phyloP scores from a whole-genome alignment of 2,329 filamentous ascomycete genomes.

The Xylariaceae sp. region DNA sequence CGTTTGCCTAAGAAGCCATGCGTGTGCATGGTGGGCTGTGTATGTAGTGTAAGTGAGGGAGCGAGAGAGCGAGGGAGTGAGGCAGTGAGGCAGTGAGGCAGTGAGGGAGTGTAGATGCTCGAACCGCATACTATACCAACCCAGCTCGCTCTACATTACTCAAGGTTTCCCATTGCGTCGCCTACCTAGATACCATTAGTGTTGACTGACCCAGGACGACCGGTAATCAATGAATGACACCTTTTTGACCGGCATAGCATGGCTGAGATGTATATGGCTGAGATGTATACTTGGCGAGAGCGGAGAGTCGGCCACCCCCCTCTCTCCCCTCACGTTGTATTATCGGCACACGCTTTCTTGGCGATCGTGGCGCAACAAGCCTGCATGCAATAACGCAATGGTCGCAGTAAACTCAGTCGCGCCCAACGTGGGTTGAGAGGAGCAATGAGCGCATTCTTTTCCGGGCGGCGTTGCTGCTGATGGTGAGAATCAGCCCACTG shows the following conservation, averaged over 20 bases:
- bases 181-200: too few relatives aligned
- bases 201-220: too few relatives aligned
- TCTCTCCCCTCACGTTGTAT: background rate
- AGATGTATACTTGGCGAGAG: background rate
- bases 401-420: background rate
- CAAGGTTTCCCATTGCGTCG: too few relatives aligned
- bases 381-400: background rate
- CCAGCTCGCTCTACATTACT: too few relatives aligned
- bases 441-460: background rate
- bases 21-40: too few relatives aligned
- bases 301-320: background rate
- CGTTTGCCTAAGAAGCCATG: too few relatives aligned
- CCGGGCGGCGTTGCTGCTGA: background rate
- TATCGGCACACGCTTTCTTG: conserved; percentile 9
- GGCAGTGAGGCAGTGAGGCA: too few relatives aligned
- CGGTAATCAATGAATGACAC: too few relatives aligned
- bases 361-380: conserved; percentile 7
- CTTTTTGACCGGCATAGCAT: conserved; percentile 7
- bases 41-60: too few relatives aligned
- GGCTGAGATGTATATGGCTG: background rate
- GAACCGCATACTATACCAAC: too few relatives aligned
- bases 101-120: too few relatives aligned
- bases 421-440: background rate
- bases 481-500: conserved; percentile 1
- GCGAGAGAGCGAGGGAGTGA: too few relatives aligned